Evolutionary conservation across 495 filamentous ascomycete genomes (phyloP).

Genomic region (Penicillium roqueforti): DNA sequence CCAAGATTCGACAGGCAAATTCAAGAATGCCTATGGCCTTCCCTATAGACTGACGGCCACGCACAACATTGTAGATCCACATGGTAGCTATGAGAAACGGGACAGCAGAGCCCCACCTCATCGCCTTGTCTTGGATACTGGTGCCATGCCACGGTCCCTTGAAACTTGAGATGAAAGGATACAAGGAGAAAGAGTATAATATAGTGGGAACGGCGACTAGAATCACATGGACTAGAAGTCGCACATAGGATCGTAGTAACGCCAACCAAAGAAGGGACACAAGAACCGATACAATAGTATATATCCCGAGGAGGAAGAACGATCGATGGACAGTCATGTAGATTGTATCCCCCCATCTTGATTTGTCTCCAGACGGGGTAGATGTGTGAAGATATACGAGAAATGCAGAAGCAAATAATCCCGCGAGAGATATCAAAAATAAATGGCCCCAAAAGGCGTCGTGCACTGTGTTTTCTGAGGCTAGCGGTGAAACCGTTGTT

Average conservation of each 20-base stretch:
- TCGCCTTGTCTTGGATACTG: conserved; percentile 77
- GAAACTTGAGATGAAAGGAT: conserved; percentile 87
- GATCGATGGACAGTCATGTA: conserved; percentile 85
- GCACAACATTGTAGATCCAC: conserved; percentile 79
- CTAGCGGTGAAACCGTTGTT: conserved; percentile 45
- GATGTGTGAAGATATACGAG: conserved; percentile 86
- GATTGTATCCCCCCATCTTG: conserved; percentile 80
- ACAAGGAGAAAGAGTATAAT: conserved; percentile 81
- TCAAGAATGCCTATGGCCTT: conserved; percentile 84
- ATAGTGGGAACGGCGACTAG: conserved; percentile 80
- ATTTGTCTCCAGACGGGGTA: conserved; percentile 54
- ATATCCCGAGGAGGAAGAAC: conserved; percentile 81
- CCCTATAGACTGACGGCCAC: conserved; percentile 70
- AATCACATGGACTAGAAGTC: conserved; percentile 70
- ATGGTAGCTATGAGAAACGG: conserved; percentile 68
- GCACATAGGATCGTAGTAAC: conserved; percentile 77
- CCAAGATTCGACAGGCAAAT: conserved; percentile 82
- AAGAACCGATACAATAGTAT: conserved; percentile 83
- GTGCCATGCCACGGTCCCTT: conserved; percentile 64
- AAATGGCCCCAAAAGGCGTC: conserved; percentile 91
- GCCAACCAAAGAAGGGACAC: conserved; percentile 91
- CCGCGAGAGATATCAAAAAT: conserved; percentile 77
- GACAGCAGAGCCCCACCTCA: conserved; percentile 80
- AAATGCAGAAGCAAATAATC: conserved; percentile 79
- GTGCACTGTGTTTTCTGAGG: conserved; percentile 58